Base-by-base conservation (phyloP, 2,329 filamentous ascomycete genomes). In the Cercospora sesami region DNA sequence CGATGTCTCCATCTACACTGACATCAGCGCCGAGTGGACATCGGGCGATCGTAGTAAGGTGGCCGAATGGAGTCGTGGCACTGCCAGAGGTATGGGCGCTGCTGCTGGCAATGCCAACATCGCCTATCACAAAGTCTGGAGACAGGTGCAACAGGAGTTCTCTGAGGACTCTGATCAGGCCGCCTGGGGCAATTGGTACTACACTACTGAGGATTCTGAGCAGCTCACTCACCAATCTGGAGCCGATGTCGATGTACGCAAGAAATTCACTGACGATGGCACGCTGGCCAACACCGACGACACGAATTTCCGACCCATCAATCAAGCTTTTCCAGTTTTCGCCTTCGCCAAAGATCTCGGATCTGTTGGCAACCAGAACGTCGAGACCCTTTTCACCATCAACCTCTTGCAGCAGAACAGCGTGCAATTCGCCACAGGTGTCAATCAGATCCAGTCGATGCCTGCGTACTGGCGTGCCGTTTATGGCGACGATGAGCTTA, bases 1-100 rank as follows among this genome's bases (percentile, higher is more conserved):
- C n/a, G 80, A 86, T 53, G 88, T 93, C 1, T 86, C 92, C 74
- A 74, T 93, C 4, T 93, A 94, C 75, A 84, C 89, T 26, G 91
- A 93, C 75, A 88, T 92, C 45, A 76, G 84, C 77, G 42, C 30
- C 5, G 91, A 94, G 83, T 93, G 89, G 87, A 85, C 87, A 3
- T 89, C 89, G 14, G 89, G 90, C 23, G 86, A 93, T 74, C 79
- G 80, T 6, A 78, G 72, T 28, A 80, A 85, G 4, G 75, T 84
- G 42, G 85, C 89, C 48, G 78, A 89, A 72, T 93, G 91, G 91
- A 84, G 88, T 58, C 86, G 86, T 68, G 84, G 77, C 12, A 76
- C 72, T 5, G 73, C 73, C 31, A 73, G 75, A n/a, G 69, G 60
- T 71, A 71, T 48, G 63, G 67, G 68, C 26, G 30, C 59, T 30